These are phyloP conservation scores for Penicillium expansum DNA, from an alignment of 2,329 filamentous ascomycete genomes.

Conservation along the genomic window DNA sequence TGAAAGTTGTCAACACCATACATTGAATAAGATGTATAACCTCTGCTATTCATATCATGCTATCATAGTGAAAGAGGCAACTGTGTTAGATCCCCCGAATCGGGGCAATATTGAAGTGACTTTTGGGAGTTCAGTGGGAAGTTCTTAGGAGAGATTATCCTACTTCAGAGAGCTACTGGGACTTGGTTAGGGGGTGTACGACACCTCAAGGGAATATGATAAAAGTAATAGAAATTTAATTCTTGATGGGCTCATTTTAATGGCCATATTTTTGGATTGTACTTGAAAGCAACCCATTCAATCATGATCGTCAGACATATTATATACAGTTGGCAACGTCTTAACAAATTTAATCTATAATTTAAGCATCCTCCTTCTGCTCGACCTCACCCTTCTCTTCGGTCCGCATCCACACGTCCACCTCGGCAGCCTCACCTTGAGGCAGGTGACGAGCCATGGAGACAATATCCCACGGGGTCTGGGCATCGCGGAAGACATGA, in stretches of 20 bases:
- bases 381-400: slow-evolving; percentile 21
- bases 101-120: too few species aligned
- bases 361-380: slow-evolving; percentile 18
- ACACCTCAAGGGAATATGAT: not conserved
- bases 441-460: slow-evolving; percentile 24
- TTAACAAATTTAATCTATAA: not conserved
- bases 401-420: slow-evolving; percentile 16
- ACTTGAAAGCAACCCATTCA: not conserved
- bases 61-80: not conserved
- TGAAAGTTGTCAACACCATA: not conserved
- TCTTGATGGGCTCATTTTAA: not conserved
- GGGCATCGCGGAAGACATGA: slow-evolving; percentile 25
- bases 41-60: not conserved
- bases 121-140: too few species aligned
- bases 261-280: not conserved
- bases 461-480: slow-evolving; percentile 24
- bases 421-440: slow-evolving; percentile 22
- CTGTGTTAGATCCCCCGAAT: not conserved
- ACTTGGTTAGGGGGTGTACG: too few species aligned
- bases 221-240: not conserved
- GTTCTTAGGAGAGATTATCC: too few species aligned
- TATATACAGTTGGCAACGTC: slow-evolving; percentile 4
- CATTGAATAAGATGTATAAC: not conserved
- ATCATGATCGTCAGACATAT: slow-evolving; percentile 1
- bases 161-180: too few species aligned